phyloP scores from a whole-genome alignment of 2,329 filamentous ascomycete species.

The Monosporascus sp. region DNA sequence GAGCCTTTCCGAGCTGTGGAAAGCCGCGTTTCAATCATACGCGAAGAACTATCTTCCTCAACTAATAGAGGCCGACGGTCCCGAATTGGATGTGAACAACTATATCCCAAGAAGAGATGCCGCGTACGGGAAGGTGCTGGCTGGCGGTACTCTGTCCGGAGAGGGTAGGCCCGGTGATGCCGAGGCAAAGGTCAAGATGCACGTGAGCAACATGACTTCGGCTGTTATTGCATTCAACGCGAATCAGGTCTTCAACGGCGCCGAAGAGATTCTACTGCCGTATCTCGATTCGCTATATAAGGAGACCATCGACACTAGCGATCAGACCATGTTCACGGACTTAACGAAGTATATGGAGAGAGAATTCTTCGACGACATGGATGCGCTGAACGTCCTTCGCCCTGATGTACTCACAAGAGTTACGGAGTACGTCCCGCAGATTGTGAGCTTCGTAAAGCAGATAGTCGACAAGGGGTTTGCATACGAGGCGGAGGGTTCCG shows the following conservation, averaged over 20 bases:
- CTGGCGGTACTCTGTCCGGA: constrained; percentile 49
- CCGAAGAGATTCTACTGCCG: constrained; percentile 67
- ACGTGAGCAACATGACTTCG: constrained; percentile 60
- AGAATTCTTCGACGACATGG: constrained; percentile 87
- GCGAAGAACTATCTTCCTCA: constrained; percentile 50
- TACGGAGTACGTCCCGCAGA: constrained; percentile 87
- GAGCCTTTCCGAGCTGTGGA: constrained; percentile 42
- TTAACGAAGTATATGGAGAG: constrained; percentile 81
- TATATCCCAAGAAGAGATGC: constrained; percentile 45
- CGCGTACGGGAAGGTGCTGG: constrained; percentile 49
- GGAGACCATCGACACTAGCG: constrained; percentile 54
- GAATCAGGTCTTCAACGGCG: constrained; percentile 47
- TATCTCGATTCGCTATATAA: constrained; percentile 71
- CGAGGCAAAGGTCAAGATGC: constrained; percentile 88
- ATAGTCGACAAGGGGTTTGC: constrained; percentile 83
- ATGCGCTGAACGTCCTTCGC: constrained; percentile 74
- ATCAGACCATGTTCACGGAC: constrained; percentile 74
- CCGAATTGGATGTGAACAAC: constrained; percentile 42
- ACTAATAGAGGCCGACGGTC: constrained; percentile 37
- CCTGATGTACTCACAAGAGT: constrained; percentile 82
- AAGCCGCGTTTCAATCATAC: constrained; percentile 51
- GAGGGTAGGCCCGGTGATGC: constrained; percentile 64
- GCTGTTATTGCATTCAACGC: constrained; percentile 44
- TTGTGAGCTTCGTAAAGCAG: constrained; percentile 76
- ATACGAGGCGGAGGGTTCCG: constrained; percentile 76